These are phyloP conservation scores for Plasmodium inui DNA, from an alignment of 169 alveolate genomes.

Conservation along the genomic window DNA sequence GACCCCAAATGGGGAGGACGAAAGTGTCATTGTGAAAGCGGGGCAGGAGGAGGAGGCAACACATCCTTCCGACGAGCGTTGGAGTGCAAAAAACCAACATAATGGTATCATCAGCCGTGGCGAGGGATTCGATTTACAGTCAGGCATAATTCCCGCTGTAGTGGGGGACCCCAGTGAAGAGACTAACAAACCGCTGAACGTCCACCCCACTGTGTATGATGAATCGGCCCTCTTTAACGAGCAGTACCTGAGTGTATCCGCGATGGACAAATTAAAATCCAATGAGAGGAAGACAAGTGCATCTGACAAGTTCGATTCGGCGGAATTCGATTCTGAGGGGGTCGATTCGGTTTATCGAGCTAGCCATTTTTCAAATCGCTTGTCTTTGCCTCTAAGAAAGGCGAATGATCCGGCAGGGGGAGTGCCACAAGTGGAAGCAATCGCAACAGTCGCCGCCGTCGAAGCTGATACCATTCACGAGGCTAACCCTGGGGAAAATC, in stretches of 20 bases:
- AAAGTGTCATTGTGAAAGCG: neutral
- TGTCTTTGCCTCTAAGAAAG: neutral
- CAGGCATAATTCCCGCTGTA: neutral
- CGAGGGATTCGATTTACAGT: neutral
- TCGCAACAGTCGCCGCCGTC: neutral
- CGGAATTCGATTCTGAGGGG: neutral
- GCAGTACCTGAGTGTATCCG: neutral
- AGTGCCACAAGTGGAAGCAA: neutral
- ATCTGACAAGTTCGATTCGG: neutral
- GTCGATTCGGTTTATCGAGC: neutral
- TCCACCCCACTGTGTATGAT: neutral
- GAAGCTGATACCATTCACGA: neutral
- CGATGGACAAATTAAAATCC: neutral
- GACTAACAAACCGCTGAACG: neutral
- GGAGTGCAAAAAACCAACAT: too few species aligned
- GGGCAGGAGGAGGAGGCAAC: neutral
- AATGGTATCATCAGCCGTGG: neutral
- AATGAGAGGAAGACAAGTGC: neutral
- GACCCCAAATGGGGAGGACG: neutral
- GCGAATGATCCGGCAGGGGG: neutral
- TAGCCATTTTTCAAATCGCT: neutral
- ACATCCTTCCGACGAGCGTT: neutral
- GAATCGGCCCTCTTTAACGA: neutral
- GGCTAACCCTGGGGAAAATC: neutral
- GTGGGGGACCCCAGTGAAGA: neutral